A percentile compares a stretch with the other conserved stretches of the same genome.
Conservation (phyloP, 805 yeast species). For the Candida manassasensis region DNA sequence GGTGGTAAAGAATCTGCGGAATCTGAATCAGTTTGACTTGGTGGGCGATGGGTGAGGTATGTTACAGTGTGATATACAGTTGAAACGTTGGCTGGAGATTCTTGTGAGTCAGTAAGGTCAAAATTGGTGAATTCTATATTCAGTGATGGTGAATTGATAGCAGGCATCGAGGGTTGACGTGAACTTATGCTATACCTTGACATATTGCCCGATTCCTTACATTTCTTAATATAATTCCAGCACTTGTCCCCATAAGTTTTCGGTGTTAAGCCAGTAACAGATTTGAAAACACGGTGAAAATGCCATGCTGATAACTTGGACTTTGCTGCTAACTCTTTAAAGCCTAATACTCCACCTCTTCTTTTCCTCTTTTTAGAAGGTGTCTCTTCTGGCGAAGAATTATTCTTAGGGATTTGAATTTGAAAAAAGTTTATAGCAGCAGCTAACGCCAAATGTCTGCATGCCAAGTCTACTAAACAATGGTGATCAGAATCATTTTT, state of each 20-base stretch:
- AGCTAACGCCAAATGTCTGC: conserved; percentile 78
- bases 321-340: conserved; percentile 82
- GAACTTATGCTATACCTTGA: background rate
- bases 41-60: too few relatives aligned
- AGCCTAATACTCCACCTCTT: conserved; percentile 76
- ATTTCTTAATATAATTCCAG: conserved; percentile 49
- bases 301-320: conserved; percentile 88
- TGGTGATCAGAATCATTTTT: conserved; percentile 67
- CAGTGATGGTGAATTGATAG: background rate
- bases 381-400: conserved; percentile 16
- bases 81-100: too few relatives aligned
- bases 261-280: conserved; percentile 82
- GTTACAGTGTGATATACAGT: too few relatives aligned
- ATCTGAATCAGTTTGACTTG: too few relatives aligned
- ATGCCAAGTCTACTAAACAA: conserved; percentile 68
- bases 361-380: conserved; percentile 42
- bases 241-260: conserved; percentile 86
- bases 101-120: background rate
- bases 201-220: conserved; percentile 12
- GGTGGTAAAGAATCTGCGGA: too few relatives aligned
- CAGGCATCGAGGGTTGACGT: too few relatives aligned
- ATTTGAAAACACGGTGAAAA: conserved; percentile 84
- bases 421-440: conserved; percentile 49
- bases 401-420: conserved; percentile 17
- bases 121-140: too few relatives aligned